Conservation (phyloP, 108 stramenopile genomes). For the Thalassiosira profunda region DNA sequence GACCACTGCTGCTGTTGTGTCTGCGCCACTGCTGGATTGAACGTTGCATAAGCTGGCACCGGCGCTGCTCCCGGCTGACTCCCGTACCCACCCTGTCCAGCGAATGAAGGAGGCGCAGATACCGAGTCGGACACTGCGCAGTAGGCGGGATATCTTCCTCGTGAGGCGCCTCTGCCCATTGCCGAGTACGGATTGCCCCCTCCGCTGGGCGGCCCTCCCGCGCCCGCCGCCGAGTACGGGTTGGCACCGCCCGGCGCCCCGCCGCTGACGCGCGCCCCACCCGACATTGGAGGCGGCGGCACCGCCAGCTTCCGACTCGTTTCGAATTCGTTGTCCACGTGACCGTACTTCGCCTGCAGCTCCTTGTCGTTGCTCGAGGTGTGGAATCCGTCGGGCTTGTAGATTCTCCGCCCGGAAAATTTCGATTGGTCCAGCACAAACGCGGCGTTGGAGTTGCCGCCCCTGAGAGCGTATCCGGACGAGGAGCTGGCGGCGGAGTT, state of each 20-base stretch:
- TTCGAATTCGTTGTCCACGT: constrained; percentile 49
- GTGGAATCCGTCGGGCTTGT: constrained; percentile 92
- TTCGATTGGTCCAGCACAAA: constrained; percentile 20
- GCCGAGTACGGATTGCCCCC: constrained; percentile 46
- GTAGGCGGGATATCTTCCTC: constrained; percentile 45
- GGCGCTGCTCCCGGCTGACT: neutral
- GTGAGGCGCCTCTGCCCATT: constrained; percentile 8
- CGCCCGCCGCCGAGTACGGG: too few relatives aligned
- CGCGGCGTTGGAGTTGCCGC: constrained; percentile 43
- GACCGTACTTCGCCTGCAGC: constrained; percentile 88
- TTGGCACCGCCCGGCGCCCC: constrained; percentile 13
- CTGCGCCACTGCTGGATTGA: constrained; percentile 22
- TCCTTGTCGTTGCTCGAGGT: constrained; percentile 77
- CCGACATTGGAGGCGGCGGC: constrained; percentile 39
- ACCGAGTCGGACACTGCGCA: constrained; percentile 48
- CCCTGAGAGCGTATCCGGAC: constrained; percentile 58
- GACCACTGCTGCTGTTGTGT: constrained; percentile 2
- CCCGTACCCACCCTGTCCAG: neutral
- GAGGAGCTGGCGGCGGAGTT: constrained; percentile 1
- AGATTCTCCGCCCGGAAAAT: constrained; percentile 24
- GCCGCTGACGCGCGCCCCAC: constrained; percentile 4
- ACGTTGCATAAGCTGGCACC: constrained; percentile 36
- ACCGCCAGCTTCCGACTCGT: constrained; percentile 24
- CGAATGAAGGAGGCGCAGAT: constrained; percentile 7
- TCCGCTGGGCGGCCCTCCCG: neutral